phyloP scores from a whole-genome alignment of 1,284 basidiomycete genomes.

The Ceratobasidium sp. region DNA sequence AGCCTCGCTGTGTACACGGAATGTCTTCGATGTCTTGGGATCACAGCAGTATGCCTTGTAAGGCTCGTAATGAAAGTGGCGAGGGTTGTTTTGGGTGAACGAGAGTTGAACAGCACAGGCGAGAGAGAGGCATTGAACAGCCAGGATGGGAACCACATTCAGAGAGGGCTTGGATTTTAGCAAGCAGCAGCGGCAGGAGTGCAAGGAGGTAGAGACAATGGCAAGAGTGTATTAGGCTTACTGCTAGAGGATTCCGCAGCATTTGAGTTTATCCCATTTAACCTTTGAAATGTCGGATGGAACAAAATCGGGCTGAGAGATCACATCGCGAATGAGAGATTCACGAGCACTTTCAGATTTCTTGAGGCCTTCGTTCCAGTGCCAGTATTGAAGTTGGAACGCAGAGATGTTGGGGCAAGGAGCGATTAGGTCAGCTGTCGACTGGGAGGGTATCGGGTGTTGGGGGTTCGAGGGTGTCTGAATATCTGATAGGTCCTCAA shows the following conservation, averaged over 20 bases:
- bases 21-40: neutral
- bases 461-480: neutral
- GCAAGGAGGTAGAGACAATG: neutral
- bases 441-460: neutral
- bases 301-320: neutral
- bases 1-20: neutral
- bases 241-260: neutral
- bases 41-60: conserved; percentile 3
- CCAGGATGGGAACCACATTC: neutral
- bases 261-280: neutral
- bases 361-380: conserved; percentile 9
- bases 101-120: neutral
- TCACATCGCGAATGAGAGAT: neutral
- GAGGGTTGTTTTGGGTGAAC: conserved; percentile 7
- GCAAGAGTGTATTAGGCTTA: neutral
- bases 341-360: conserved; percentile 14
- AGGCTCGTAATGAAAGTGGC: conserved; percentile 23
- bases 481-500: neutral
- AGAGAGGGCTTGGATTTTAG: neutral
- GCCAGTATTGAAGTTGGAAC: conserved; percentile 1
- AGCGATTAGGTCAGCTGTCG: neutral
- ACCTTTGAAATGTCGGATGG: neutral
- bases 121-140: neutral
- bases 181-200: neutral
- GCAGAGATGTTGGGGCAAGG: conserved; percentile 26